Conservation (phyloP, 441 rosid species). For the Erodium chrysanthum region DNA sequence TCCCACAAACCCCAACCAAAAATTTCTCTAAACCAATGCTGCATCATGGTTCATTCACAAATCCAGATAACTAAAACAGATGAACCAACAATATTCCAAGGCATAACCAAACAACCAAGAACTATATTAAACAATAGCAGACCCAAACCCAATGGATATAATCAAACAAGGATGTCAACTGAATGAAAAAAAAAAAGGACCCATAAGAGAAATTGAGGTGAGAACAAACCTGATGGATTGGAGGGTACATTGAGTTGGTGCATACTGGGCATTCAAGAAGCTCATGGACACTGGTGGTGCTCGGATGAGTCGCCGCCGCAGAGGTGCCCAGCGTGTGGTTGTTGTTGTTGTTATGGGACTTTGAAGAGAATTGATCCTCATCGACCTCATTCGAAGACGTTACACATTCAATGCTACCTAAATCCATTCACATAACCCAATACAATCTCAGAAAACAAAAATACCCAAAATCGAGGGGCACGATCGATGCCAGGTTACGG, state of each 20-base stretch:
- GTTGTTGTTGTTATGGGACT: constrained; percentile 20
- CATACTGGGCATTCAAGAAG: neutral
- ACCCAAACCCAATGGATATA: neutral
- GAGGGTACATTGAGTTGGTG: constrained; percentile 76
- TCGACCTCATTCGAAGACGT: constrained; percentile 57
- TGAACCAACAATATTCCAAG: neutral
- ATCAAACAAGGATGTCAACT: neutral
- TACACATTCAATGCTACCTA: constrained; percentile 65
- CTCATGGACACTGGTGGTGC: constrained; percentile 63
- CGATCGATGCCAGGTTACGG: neutral
- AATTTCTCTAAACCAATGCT: neutral
- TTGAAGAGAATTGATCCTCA: constrained; percentile 57
- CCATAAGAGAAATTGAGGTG: neutral
- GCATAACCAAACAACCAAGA: neutral
- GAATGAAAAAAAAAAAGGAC: neutral
- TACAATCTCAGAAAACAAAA: neutral
- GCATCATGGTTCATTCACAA: neutral
- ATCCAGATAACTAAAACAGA: neutral
- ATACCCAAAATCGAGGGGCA: neutral
- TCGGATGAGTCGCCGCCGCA: neutral
- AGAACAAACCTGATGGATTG: constrained; percentile 76
- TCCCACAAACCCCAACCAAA: neutral
- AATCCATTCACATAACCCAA: constrained; percentile 42
- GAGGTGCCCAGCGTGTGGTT: constrained; percentile 12
- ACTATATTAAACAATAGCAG: neutral